Evolutionary conservation across 176 grass and related monocot species (phyloP).

Genomic region (Phyllostachys edulis): DNA sequence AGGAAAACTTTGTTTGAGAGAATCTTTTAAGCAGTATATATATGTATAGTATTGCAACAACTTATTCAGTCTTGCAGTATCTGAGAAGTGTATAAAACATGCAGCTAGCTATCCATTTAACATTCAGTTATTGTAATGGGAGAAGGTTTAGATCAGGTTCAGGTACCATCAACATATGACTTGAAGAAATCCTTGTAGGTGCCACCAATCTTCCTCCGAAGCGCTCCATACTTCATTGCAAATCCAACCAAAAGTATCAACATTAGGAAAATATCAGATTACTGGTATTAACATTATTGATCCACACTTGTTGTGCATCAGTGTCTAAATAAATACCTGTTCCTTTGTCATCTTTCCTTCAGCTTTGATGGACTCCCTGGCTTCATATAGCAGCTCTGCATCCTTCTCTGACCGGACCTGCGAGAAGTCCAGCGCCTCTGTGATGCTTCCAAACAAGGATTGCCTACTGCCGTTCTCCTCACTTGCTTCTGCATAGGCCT

Average conservation of each 20-base stretch:
- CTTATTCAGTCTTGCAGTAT: not conserved
- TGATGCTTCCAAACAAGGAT: slow-evolving; percentile 79
- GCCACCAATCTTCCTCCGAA: slow-evolving; percentile 94
- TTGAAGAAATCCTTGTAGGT: slow-evolving; percentile 99
- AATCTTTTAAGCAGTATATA: not conserved
- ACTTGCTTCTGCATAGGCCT: slow-evolving; percentile 49
- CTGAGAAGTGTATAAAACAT: not conserved
- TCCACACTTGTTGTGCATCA: not conserved
- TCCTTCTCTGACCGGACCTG: slow-evolving; percentile 85
- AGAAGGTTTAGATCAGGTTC: not conserved
- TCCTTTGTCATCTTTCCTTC: slow-evolving; percentile 80
- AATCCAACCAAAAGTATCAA: not conserved
- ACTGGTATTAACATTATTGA: not conserved
- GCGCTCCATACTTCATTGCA: slow-evolving; percentile 68
- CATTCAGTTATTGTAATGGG: not conserved
- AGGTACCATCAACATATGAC: slow-evolving; percentile 85
- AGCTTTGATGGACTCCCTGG: slow-evolving; percentile 62
- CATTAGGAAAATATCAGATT: not conserved
- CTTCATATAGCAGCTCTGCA: slow-evolving; percentile 80
- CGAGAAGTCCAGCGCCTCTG: slow-evolving; percentile 91
- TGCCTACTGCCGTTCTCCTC: slow-evolving; percentile 54
- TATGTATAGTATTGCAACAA: not conserved
- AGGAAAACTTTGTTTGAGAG: not conserved
- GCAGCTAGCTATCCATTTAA: not conserved
- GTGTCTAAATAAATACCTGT: slow-evolving; percentile 43